Base-by-base conservation (phyloP, 2,329 filamentous ascomycete species). In the Lasiodiplodia hormozganensis region DNA sequence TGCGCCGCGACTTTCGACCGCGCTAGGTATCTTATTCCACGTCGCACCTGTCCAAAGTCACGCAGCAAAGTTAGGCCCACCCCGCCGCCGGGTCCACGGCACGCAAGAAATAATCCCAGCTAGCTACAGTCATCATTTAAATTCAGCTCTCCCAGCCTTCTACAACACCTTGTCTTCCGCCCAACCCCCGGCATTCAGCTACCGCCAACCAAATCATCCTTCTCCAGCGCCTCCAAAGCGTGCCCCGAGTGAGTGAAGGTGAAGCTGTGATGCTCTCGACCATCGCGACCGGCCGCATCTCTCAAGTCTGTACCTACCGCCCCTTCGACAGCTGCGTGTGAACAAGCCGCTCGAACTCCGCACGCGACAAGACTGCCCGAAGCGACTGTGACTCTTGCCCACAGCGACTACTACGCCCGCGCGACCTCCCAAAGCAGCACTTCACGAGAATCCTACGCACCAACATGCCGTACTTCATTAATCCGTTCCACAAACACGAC, bases 401-500 rank as follows among this genome's bases (percentile, higher is more conserved):
- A 51, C 49, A 25, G 65, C 65, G 51, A 58, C 65, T 52, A 36
- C 65, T 6, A 3, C 47, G 10, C 49, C 47, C 52, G 21, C 64
- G 25, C 38, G 25, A 18, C 4, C 53, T n/a, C 52, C 65, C 21
- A 28, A 67, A 36, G 65, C 54, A 67, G 28, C 65, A 52, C 21
- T 11, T 34, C n/a, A 2, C 31, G 25, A n/a, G 18, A n/a, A 34
- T 40, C 47, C 62, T 25, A 65, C 58, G 60, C 60, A 43, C 40
- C 65, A 68, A 56, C 23, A 82, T 83, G 79, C 74, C 75, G 65
- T 75, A 82, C 69, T 77, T 85, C 68, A 79, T 78, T 49, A 81
- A 84, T 71, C 85, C 84, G 1, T 86, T 87, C 77, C 81, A 82
- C 69, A 84, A 79, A 70, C 82, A 84, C 72, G 82, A 86, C 71